Evolutionary conservation across 129 eudicot species (phyloP), one percentile per base, ranked within the genome.

Genomic region (Calendula officinalis): DNA sequence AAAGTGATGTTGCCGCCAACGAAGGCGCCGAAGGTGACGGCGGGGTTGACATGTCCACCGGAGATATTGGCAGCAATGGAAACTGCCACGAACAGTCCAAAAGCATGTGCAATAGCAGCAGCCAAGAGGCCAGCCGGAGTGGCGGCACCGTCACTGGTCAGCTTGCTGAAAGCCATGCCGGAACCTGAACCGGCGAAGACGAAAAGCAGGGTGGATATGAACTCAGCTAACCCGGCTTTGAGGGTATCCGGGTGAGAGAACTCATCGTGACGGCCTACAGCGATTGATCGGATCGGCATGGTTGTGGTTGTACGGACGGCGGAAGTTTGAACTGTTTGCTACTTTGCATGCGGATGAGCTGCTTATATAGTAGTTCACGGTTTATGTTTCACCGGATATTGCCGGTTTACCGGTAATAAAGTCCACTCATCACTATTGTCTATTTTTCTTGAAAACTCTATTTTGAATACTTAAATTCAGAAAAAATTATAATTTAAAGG

Each of bases 171-270:
- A 32, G 85, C 85, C 81, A 80, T 71, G 67, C 85, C 85, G 17
- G 85, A 80, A 1, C 85, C 85, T 66, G 75, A 65, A 14, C 30
- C 30, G 30, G 30, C 30, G 30, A 22, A 22, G 30, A 22, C 30
- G 30, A 22, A 22, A 22, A 22, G 81, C 81, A 80, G 71, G 67
- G 85, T 80, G 49, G 81, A 75, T 17, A 80, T 70, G 68, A 80
- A 80, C 85, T 80, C 85, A 2, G 85, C 78, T 60, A 80, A 6
- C 49, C 75, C 85, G 41, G 85, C 85, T 61, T 70, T 80, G 35
- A 80, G 35, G 8, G 85, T 73, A 38, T 75, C 85, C 3, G 75
- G 75, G 35, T 71, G 71, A 0, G 54, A 41, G 8, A 60, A 72
- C 63, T 80, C 85, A 3, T 71, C 68, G 46, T 36, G 67, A 22